Conservation (phyloP, 441 rosid species). For the Euphorbia celastroides region DNA sequence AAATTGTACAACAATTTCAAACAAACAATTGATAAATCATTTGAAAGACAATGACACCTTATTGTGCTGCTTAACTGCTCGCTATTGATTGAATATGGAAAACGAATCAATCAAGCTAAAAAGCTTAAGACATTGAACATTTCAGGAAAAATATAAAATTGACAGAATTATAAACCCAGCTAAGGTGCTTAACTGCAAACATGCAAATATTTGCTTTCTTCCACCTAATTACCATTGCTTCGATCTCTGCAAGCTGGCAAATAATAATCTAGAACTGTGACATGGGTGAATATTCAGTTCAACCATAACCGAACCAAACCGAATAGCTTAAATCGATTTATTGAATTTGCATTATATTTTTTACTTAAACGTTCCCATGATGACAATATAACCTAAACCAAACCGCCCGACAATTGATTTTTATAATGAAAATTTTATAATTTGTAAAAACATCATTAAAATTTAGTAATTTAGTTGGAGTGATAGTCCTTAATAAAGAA, state of each 20-base stretch:
- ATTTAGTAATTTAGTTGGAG: too few relatives aligned
- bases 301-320: too few relatives aligned
- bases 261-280: constrained; percentile 49
- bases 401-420: too few relatives aligned
- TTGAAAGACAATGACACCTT: neutral
- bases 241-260: constrained; percentile 56
- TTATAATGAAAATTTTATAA: too few relatives aligned
- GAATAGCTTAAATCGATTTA: too few relatives aligned
- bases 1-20: too few relatives aligned
- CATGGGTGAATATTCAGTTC: constrained; percentile 57
- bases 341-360: too few relatives aligned
- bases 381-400: too few relatives aligned
- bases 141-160: constrained; percentile 19
- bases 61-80: neutral
- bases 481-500: too few relatives aligned
- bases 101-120: constrained; percentile 26
- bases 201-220: neutral
- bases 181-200: constrained; percentile 13
- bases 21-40: neutral
- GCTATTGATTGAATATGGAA: neutral
- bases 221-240: constrained; percentile 34
- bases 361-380: too few relatives aligned
- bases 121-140: constrained; percentile 23
- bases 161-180: constrained; percentile 24
- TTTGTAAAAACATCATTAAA: too few relatives aligned